Evolutionary conservation across 1,284 basidiomycete genomes (phyloP), one percentile per base, ranked within the genome.

Genomic region (Wolfiporia cocos): DNA sequence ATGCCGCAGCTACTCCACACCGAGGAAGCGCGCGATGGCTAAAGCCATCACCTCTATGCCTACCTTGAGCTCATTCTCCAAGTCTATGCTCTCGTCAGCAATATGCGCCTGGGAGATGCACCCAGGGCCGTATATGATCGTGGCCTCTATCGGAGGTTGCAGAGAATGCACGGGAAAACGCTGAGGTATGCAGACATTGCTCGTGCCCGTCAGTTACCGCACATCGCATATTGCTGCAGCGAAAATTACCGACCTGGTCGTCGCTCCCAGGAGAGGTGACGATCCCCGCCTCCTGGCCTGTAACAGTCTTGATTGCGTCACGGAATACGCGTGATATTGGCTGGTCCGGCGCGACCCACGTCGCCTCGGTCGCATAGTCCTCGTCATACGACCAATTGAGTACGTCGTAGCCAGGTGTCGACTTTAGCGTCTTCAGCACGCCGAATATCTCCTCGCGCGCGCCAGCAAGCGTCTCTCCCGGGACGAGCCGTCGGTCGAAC

Each of bases 1-100:
- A n/a, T n/a, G n/a, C n/a, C n/a, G n/a, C n/a, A n/a, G n/a, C n/a
- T n/a, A n/a, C n/a, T 39, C 44, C 17, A 42, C 44, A 4, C 44
- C 44, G 14, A 46, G 39, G 23, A 46, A 46, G 23, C 20, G 15
- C 3, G 44, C 44, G 30, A 46, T 42, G 12, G 44, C 39, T 6
- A 46, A 31, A 6, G 44, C 44, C 44, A 46, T 46, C 21, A 46
- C 44, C 36, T 46, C 44, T 31, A 46, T 37, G 2, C 44, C 44
- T 15, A 46, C 44, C 18, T 41, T 36, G 36, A 46, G 44, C 40
- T 46, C 44, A 5, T 24, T 34, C 40, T 37, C 44, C 12, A 46
- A 20, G 21, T 46, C 44, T n/a, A 46, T 46, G 40, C 44, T 46
- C 30, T 46, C 44, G 36, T 46, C 40, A n/a, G 44, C 24, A 23